A percentile compares a stretch with the other conserved stretches of the same genome.
phyloP scores from a whole-genome alignment of 495 filamentous ascomycete species.

The Chlorociboria aeruginascens region DNA sequence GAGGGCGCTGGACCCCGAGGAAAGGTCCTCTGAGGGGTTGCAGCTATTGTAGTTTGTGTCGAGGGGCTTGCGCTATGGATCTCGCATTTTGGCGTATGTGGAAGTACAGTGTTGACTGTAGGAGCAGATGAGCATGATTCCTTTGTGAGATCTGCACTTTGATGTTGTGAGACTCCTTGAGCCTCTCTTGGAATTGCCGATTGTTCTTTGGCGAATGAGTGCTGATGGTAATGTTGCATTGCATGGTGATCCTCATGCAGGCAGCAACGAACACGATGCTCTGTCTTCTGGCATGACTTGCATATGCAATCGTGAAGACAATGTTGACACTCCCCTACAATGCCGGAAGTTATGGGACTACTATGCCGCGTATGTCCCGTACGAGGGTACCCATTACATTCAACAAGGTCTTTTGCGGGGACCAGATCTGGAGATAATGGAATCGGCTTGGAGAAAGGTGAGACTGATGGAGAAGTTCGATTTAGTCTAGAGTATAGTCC shows the following conservation, averaged over 20 bases:
- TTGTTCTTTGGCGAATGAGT: background rate
- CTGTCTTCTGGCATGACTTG: conserved; percentile 10
- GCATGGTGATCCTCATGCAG: conserved; percentile 9
- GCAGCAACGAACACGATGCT: conserved; percentile 16
- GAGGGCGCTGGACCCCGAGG: background rate
- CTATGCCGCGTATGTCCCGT: conserved; percentile 10
- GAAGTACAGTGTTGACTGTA: no score
- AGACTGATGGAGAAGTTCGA: background rate
- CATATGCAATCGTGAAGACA: conserved; percentile 16
- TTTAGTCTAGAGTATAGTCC: background rate
- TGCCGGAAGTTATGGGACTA: conserved; percentile 5
- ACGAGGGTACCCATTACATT: conserved; percentile 15
- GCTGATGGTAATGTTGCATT: conserved; percentile 12
- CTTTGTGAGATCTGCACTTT: no score
- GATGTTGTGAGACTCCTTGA: background rate
- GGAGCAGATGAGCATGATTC: no score
- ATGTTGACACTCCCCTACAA: conserved; percentile 16
- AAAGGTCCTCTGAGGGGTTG: background rate
- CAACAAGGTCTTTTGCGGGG: conserved; percentile 7
- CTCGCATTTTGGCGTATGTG: no score
- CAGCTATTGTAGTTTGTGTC: no score
- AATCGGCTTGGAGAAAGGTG: background rate
- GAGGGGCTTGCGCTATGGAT: no score
- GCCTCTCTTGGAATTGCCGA: background rate
- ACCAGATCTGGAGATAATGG: background rate